Evolutionary conservation across 2,329 filamentous ascomycete species (phyloP).

Genomic region (Fusarium penzigii): DNA sequence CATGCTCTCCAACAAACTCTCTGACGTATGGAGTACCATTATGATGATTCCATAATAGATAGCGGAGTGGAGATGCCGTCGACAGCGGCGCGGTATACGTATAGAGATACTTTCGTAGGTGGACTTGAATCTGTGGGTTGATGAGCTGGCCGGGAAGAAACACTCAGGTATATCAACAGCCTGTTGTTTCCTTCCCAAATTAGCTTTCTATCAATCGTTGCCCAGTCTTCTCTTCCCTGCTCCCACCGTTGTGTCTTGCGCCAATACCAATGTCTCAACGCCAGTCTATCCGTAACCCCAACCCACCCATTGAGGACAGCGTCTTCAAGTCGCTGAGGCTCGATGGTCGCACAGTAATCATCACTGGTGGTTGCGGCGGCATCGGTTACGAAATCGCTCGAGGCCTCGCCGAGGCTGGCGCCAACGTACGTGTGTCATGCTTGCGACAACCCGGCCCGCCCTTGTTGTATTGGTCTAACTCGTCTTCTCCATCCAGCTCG

Average conservation of each 20-base stretch:
- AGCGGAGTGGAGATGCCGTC: no score
- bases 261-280: slow-evolving; percentile 10
- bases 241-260: slow-evolving; percentile 1
- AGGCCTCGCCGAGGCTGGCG: slow-evolving; percentile 25
- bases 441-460: slow-evolving; percentile 22
- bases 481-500: slow-evolving; percentile 3
- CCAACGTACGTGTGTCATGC: slow-evolving; percentile 10
- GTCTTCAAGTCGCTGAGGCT: slow-evolving; percentile 19
- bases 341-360: slow-evolving; percentile 30
- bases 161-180: no score
- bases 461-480: slow-evolving; percentile 16
- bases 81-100: no score
- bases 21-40: no score
- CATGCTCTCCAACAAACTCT: no score
- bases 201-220: no score
- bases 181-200: no score
- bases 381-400: slow-evolving; percentile 46
- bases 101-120: no score
- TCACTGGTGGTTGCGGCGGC: slow-evolving; percentile 52
- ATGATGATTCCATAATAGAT: no score
- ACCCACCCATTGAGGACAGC: slow-evolving; percentile 25
- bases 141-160: no score
- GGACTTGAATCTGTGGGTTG: no score
- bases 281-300: slow-evolving; percentile 20
- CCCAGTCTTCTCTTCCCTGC: background rate